phyloP scores from a whole-genome alignment of 1,284 basidiomycete genomes.

The Ceratobasidium sp. region DNA sequence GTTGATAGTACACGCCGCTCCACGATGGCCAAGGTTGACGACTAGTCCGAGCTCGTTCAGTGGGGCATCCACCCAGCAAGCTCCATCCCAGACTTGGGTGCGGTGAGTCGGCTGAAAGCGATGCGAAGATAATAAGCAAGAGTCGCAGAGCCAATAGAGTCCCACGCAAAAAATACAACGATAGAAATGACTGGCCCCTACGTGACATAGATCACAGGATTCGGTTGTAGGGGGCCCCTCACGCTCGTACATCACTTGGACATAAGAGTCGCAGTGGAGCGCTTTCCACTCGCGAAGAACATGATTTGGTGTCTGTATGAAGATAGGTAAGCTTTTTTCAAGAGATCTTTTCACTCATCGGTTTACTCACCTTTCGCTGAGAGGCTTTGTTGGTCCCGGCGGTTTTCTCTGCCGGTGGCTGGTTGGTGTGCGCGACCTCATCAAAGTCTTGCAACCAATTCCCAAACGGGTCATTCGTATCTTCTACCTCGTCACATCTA shows the following conservation, averaged over 20 bases:
- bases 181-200: not conserved
- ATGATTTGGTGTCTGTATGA: constrained; percentile 1
- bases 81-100: not conserved
- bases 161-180: not conserved
- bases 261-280: not conserved
- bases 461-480: not conserved
- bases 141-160: not conserved
- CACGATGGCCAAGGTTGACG: constrained; percentile 8
- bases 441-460: not conserved
- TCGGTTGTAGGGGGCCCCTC: not conserved
- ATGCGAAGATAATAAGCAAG: not conserved
- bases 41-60: constrained; percentile 7
- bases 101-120: constrained; percentile 7
- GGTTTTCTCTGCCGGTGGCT: not conserved
- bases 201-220: not conserved
- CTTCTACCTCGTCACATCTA: not conserved
- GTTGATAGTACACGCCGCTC: not conserved
- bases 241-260: not conserved
- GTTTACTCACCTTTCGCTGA: not conserved
- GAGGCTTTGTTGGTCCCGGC: not conserved
- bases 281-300: not conserved
- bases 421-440: not conserved
- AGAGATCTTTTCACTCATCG: not conserved
- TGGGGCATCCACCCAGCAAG: not conserved
- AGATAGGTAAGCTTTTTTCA: no score